These are phyloP conservation scores for Fraxinus angustifolia DNA, from an alignment of 305 asterid genomes.

Conservation along the genomic window DNA sequence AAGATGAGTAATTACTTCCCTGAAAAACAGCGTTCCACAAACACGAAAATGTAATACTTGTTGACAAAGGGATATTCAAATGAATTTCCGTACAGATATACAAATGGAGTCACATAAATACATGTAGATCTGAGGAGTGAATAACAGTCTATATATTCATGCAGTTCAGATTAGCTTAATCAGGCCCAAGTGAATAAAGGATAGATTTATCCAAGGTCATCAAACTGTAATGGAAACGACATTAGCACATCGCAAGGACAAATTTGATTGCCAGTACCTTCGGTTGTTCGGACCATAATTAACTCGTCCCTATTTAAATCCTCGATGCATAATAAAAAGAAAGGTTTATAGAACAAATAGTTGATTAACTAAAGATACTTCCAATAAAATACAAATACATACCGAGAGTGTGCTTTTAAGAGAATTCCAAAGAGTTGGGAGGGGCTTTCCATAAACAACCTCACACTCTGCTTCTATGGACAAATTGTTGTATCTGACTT, in stretches of 20 bases:
- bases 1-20: not conserved
- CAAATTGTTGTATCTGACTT: conserved; percentile 21
- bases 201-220: not conserved
- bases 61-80: not conserved
- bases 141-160: not conserved
- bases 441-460: conserved; percentile 27
- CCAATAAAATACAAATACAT: conserved; percentile 10
- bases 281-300: not conserved
- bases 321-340: not conserved
- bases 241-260: not conserved
- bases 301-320: not conserved
- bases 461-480: conserved; percentile 26
- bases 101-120: not conserved
- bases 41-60: not conserved
- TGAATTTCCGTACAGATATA: not conserved
- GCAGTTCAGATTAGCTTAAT: not conserved
- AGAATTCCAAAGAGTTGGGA: conserved; percentile 29
- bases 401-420: conserved; percentile 13
- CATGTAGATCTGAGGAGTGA: not conserved
- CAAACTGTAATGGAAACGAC: not conserved
- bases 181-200: not conserved
- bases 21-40: not conserved
- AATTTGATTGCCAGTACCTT: not conserved
- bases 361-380: conserved; percentile 5
- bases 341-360: not conserved